phyloP scores from a whole-genome alignment of 257 asterid genomes.

The Solanum neorickii region DNA sequence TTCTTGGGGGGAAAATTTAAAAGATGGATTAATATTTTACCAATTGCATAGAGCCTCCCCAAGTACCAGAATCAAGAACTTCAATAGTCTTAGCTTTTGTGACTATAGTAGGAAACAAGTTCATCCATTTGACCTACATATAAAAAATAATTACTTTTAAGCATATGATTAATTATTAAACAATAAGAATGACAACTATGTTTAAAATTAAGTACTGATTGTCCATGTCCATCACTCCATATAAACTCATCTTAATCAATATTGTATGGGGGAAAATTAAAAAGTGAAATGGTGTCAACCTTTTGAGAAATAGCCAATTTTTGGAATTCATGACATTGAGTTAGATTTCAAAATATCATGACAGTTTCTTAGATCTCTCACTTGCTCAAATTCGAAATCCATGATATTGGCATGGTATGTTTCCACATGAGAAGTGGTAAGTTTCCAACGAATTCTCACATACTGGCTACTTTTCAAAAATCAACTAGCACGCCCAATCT shows the following conservation, averaged over 20 bases:
- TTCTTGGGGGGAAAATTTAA: too few species aligned
- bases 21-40: too few species aligned
- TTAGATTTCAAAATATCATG: background rate
- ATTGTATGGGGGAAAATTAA: background rate
- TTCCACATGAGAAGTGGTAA: background rate
- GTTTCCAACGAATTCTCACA: background rate
- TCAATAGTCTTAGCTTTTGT: too few species aligned
- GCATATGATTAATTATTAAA: background rate
- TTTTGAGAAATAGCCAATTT: too few species aligned
- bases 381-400: background rate
- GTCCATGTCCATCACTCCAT: background rate
- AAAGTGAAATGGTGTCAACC: background rate
- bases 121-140: conserved; percentile 51
- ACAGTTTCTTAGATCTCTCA: background rate
- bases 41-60: too few species aligned
- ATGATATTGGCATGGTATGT: too few species aligned
- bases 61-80: too few species aligned
- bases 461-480: background rate
- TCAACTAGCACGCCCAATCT: background rate
- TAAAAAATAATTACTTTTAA: background rate
- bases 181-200: background rate
- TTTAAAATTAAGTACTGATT: background rate
- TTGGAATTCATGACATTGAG: background rate
- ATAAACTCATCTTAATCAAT: background rate
- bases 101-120: conserved; percentile 13